Conservation (phyloP, 2,329 filamentous ascomycete genomes). For the Scytalidium sp. region DNA sequence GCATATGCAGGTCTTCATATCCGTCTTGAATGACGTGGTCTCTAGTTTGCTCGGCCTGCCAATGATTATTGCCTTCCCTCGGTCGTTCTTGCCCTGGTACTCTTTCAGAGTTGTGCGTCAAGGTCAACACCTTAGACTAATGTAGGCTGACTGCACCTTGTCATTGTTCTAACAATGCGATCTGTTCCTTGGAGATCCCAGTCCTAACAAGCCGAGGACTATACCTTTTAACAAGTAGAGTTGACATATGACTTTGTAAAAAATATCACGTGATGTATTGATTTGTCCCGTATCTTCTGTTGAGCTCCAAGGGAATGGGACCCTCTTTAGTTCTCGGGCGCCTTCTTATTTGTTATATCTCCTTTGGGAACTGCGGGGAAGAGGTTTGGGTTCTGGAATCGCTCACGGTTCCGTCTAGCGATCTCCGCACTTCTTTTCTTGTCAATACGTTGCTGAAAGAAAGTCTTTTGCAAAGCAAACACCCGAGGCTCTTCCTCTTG, state of each 20-base stretch:
- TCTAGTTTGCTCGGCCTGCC: neutral
- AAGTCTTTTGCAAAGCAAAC: slow-evolving; percentile 82
- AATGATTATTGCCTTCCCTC: neutral
- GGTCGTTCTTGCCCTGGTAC: neutral
- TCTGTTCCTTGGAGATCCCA: neutral
- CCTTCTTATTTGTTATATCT: neutral
- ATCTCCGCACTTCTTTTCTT: slow-evolving; percentile 75
- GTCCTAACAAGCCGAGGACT: neutral
- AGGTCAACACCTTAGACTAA: neutral
- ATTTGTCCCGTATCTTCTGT: neutral
- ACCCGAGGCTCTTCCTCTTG: slow-evolving; percentile 70
- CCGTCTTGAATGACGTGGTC: neutral
- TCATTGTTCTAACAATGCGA: neutral
- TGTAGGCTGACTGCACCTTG: neutral
- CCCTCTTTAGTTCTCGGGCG: neutral
- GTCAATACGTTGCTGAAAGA: slow-evolving; percentile 82
- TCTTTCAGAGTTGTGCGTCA: neutral
- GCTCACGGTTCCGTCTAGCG: slow-evolving; percentile 77
- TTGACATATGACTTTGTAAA: no score
- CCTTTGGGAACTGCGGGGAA: slow-evolving; percentile 84
- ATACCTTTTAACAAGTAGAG: no score
- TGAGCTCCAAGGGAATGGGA: no score
- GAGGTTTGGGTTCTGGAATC: slow-evolving; percentile 70
- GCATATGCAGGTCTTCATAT: neutral
- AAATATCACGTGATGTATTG: neutral